Evolutionary conservation across 2,329 filamentous ascomycete genomes (phyloP).

Genomic region (Paraphoma sp.): DNA sequence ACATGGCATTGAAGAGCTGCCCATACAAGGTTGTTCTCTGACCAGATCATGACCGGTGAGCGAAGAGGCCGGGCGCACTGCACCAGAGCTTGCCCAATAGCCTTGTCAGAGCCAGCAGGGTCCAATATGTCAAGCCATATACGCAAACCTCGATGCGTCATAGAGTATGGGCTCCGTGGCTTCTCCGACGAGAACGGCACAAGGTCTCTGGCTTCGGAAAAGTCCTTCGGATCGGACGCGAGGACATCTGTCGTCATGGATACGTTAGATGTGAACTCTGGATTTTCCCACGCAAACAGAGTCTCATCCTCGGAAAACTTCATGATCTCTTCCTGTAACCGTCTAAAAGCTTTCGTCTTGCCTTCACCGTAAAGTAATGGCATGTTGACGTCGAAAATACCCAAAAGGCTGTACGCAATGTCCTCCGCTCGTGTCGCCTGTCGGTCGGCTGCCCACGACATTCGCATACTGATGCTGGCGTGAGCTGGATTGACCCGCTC

Average conservation of each 20-base stretch:
- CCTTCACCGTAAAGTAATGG: conserved; percentile 27
- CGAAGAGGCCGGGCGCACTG: conserved; percentile 5
- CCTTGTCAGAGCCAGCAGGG: not conserved
- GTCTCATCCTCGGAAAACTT: conserved; percentile 23
- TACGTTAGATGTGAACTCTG: not conserved
- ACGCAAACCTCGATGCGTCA: conserved; percentile 20
- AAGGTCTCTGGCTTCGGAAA: conserved; percentile 8
- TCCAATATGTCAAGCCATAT: conserved; percentile 9
- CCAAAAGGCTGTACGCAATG: conserved; percentile 27
- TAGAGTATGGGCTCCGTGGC: conserved; percentile 8
- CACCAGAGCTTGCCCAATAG: not conserved
- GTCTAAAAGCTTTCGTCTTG: conserved; percentile 14
- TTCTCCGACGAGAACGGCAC: conserved; percentile 14
- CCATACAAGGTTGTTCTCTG: conserved; percentile 7
- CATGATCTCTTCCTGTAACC: conserved; percentile 35
- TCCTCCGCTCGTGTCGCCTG: conserved; percentile 26
- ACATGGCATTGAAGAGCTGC: conserved; percentile 14
- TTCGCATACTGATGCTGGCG: conserved; percentile 22
- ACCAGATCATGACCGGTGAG: conserved; percentile 14
- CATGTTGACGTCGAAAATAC: conserved; percentile 28
- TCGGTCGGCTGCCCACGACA: conserved; percentile 27
- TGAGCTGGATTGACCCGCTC: conserved; percentile 1
- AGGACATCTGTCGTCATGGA: conserved; percentile 12
- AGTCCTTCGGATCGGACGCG: conserved; percentile 15
- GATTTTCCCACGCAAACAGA: conserved; percentile 22